Evolutionary conservation across 192 early-diverging fungal genomes (phyloP), one percentile per base, ranked within the genome.

Genomic region (Backusella liffmaniae): DNA sequence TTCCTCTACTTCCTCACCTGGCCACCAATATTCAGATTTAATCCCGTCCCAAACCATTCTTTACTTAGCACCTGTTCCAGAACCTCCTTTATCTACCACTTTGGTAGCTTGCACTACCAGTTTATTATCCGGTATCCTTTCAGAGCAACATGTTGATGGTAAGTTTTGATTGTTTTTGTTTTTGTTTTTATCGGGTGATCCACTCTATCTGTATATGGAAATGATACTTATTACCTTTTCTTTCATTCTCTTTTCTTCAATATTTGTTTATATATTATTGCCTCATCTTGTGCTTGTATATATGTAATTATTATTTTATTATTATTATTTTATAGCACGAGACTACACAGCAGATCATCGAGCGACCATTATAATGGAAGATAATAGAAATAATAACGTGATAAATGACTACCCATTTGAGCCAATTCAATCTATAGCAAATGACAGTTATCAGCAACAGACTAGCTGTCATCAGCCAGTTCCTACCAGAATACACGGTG

Each of bases 321-420:
- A 16, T 32, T 67, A 36, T 44, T 37, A 44, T 59, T 67, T 23
- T 8, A 23, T 18, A 70, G 37, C 69, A 67, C 66, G 34, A 42
- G 75, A 76, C 53, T 16, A 18, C 35, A 67, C 75, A 46, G 59
- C 67, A 26, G 75, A 76, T 68, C 74, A 62, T 34, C 46, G 74
- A n/a, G 16, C 67, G 4, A 70, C 67, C 10, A 66, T 70, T 7
- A 70, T 69, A 18, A 42, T 74, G 34, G 73, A 74, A 16, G 59
- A 65, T 23, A 35, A 18, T 1, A 21, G 53, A 26, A 59, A 70
- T 29, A 46, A 70, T 26, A 68, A 69, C 21, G 36, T 69, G 67
- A 69, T 69, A 69, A 35, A 30, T 70, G 41, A 42, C 41, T 26
- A 5, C 13, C 21, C 16, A 44, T 35, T 46, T 23, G 41, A 26